These are phyloP conservation scores for Daedaleopsis sinensis DNA, from an alignment of 768 basidiomycete genomes.

Conservation along the genomic window DNA sequence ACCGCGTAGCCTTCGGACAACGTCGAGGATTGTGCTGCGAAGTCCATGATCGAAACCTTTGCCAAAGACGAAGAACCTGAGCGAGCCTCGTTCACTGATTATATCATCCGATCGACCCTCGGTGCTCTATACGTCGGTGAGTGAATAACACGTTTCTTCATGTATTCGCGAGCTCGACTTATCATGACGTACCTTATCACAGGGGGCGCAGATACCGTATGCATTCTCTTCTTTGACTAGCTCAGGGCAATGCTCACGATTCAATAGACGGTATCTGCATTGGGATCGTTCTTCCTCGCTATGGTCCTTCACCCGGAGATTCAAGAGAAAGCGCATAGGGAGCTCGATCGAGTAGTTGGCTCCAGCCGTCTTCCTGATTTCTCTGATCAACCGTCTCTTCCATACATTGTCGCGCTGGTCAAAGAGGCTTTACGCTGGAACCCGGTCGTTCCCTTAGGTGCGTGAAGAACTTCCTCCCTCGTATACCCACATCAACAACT, in stretches of 20 bases:
- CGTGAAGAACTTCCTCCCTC: not conserved
- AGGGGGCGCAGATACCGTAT: slow-evolving; percentile 16
- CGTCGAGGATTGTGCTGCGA: slow-evolving; percentile 13
- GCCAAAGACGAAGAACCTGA: not conserved
- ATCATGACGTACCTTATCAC: not conserved
- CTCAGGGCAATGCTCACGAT: slow-evolving; percentile 13
- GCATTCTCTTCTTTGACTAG: slow-evolving; percentile 21
- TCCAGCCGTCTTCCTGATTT: slow-evolving; percentile 23
- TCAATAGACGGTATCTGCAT: slow-evolving; percentile 21
- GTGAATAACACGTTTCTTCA: not conserved
- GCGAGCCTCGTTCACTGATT: slow-evolving; percentile 1
- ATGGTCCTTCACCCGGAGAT: slow-evolving; percentile 22
- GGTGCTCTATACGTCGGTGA: not conserved
- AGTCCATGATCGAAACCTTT: slow-evolving; percentile 11
- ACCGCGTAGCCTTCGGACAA: not conserved
- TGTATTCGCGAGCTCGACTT: not conserved
- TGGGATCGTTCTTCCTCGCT: slow-evolving; percentile 8
- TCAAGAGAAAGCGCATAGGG: slow-evolving; percentile 19
- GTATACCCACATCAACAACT: not conserved
- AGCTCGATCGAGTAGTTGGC: slow-evolving; percentile 25
- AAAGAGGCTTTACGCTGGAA: slow-evolving; percentile 38
- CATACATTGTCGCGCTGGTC: slow-evolving; percentile 26
- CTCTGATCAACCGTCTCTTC: slow-evolving; percentile 23
- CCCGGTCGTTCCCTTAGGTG: slow-evolving; percentile 34
- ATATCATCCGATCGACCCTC: slow-evolving; percentile 7